These are phyloP conservation scores for Cryptosporidium tyzzeri DNA, from an alignment of 169 alveolate species.

Conservation along the genomic window DNA sequence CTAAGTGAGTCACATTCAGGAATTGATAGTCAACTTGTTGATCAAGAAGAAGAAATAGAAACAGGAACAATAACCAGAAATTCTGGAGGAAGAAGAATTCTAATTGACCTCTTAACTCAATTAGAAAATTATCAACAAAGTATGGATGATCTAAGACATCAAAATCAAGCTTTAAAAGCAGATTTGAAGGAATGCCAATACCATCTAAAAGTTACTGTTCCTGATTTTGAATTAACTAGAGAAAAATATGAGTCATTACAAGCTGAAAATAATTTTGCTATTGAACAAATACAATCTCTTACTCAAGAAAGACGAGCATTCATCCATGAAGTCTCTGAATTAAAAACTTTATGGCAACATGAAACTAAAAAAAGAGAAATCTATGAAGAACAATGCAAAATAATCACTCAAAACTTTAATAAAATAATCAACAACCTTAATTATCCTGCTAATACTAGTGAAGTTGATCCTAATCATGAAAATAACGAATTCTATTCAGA, in stretches of 20 bases:
- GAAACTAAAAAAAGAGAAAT: slow-evolving; percentile 66
- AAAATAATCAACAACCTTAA: slow-evolving; percentile 1
- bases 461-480: neutral
- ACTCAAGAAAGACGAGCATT: slow-evolving; percentile 50
- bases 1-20: neutral
- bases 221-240: slow-evolving; percentile 57
- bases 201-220: slow-evolving; percentile 51
- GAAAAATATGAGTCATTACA: slow-evolving; percentile 45
- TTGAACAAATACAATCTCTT: slow-evolving; percentile 51
- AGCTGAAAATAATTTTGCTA: slow-evolving; percentile 57
- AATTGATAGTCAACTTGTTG: neutral
- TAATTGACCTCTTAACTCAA: slow-evolving; percentile 50
- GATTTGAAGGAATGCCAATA: slow-evolving; percentile 54
- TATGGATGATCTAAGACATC: slow-evolving; percentile 18
- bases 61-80: no score
- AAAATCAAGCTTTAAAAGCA: slow-evolving; percentile 7
- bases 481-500: neutral
- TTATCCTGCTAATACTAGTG: neutral
- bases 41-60: neutral
- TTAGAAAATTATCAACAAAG: slow-evolving; percentile 44
- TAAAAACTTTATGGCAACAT: slow-evolving; percentile 58
- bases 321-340: slow-evolving; percentile 47
- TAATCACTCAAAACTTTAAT: slow-evolving; percentile 26
- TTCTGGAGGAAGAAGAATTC: slow-evolving; percentile 20
- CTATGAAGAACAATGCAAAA: slow-evolving; percentile 49